Conservation (phyloP, 495 filamentous ascomycete species). For the Hapsidospora chrysogenum region DNA sequence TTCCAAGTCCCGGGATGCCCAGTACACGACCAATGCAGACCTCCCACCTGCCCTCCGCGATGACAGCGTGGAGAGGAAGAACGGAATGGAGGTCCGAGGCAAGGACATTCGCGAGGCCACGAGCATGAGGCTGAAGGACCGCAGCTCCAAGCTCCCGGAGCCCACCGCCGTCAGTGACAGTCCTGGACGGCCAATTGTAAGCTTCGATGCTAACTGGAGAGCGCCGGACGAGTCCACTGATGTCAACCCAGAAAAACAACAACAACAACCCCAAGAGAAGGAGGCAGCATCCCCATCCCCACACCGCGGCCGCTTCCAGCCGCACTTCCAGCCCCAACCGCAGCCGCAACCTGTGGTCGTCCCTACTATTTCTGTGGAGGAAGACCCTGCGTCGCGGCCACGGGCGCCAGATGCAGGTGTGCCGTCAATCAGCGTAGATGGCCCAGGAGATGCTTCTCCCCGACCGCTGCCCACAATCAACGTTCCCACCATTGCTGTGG, state of each 20-base stretch:
- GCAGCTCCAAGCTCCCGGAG: slow-evolving; percentile 69
- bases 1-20: slow-evolving; percentile 55
- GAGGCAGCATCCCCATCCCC: neutral
- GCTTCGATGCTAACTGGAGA: slow-evolving; percentile 73
- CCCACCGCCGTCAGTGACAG: slow-evolving; percentile 75
- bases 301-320: slow-evolving; percentile 11
- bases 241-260: slow-evolving; percentile 14
- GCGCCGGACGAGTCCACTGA: slow-evolving; percentile 42
- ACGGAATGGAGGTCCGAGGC: slow-evolving; percentile 65
- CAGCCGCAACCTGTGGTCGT: slow-evolving; percentile 7
- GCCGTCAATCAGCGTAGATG: slow-evolving; percentile 3
- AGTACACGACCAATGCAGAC: slow-evolving; percentile 47
- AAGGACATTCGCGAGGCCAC: slow-evolving; percentile 83
- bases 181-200: slow-evolving; percentile 78
- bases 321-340: neutral
- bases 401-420: slow-evolving; percentile 7
- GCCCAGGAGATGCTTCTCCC: neutral
- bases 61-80: slow-evolving; percentile 34
- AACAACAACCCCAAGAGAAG: neutral
- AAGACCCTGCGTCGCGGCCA: slow-evolving; percentile 19
- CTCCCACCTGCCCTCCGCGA: slow-evolving; percentile 14
- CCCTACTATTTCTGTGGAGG: slow-evolving; percentile 47
- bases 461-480: neutral
- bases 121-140: slow-evolving; percentile 71
- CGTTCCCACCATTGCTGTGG: slow-evolving; percentile 11